Conservation (phyloP, 495 filamentous ascomycete species). For the Alectoria sarmentosa region DNA sequence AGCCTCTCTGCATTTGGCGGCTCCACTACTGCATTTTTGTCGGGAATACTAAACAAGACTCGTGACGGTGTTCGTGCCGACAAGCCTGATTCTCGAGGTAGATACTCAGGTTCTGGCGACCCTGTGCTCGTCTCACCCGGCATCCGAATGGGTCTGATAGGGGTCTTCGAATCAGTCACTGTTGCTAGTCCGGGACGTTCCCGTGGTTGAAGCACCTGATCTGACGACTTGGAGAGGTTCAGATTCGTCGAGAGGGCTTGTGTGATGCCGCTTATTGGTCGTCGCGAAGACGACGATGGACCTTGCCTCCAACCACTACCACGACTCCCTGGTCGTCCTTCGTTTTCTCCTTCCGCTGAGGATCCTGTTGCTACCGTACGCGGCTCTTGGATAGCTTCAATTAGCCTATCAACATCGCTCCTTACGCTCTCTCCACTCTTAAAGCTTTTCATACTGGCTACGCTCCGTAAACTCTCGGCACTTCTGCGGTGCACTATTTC, state of each 20-base stretch:
- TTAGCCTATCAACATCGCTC: conserved; percentile 68
- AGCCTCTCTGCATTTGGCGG: conserved; percentile 38
- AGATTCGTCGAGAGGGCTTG: conserved; percentile 9
- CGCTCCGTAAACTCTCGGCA: conserved; percentile 29
- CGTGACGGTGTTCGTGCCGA: conserved; percentile 20
- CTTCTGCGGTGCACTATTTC: conserved; percentile 32
- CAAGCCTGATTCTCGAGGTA: background rate
- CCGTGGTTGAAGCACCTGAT: conserved; percentile 11
- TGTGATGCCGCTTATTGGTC: conserved; percentile 7
- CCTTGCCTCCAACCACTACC: conserved; percentile 9
- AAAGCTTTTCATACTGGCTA: conserved; percentile 42
- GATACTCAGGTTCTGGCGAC: conserved; percentile 9
- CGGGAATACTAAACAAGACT: conserved; percentile 24
- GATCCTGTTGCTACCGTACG: conserved; percentile 33
- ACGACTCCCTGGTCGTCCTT: conserved; percentile 21
- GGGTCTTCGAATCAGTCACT: conserved; percentile 28
- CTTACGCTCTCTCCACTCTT: conserved; percentile 47
- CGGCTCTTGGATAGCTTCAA: conserved; percentile 66
- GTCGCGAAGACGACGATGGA: conserved; percentile 8
- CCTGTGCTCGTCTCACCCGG: conserved; percentile 24
- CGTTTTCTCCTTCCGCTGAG: conserved; percentile 24
- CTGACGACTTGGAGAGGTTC: background rate
- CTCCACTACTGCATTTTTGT: conserved; percentile 16
- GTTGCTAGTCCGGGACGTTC: conserved; percentile 26
- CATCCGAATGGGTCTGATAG: conserved; percentile 27